Evolutionary conservation across 805 yeast species (phyloP).

Genomic region (Ogataea dorogensis): DNA sequence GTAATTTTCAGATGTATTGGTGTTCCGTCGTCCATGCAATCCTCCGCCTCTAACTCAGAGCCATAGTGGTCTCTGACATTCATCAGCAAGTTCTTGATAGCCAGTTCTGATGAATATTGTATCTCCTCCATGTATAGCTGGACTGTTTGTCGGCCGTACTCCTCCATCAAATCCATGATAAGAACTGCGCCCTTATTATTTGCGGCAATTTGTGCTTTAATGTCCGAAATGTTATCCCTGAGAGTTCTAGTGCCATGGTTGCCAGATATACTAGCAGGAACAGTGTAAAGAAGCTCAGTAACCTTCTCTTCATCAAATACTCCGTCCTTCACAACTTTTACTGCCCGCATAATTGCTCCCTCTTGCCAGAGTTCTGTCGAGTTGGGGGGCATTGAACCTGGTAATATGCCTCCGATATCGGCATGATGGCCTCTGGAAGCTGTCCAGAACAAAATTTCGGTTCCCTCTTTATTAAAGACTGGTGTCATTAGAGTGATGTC

Average conservation of each 20-base stretch:
- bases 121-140: constrained; percentile 76
- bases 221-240: constrained; percentile 50
- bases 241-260: constrained; percentile 57
- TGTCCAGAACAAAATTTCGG: constrained; percentile 48
- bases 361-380: constrained; percentile 54
- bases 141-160: constrained; percentile 56
- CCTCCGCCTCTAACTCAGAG: constrained; percentile 49
- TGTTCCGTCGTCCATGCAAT: constrained; percentile 80
- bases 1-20: constrained; percentile 52
- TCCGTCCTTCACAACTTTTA: constrained; percentile 50
- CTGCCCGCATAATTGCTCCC: constrained; percentile 55
- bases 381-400: constrained; percentile 57
- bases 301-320: constrained; percentile 52
- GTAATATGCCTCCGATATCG: constrained; percentile 58
- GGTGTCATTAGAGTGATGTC: constrained; percentile 59
- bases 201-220: constrained; percentile 49
- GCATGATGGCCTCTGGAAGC: constrained; percentile 65
- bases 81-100: constrained; percentile 56
- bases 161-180: constrained; percentile 41
- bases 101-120: constrained; percentile 68
- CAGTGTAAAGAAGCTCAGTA: constrained; percentile 42
- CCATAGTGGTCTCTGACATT: constrained; percentile 41
- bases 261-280: constrained; percentile 46
- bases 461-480: constrained; percentile 44
- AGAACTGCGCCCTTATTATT: constrained; percentile 51